Conservation (phyloP, 2,329 filamentous ascomycete genomes). For the Neofusicoccum umdonicola region DNA sequence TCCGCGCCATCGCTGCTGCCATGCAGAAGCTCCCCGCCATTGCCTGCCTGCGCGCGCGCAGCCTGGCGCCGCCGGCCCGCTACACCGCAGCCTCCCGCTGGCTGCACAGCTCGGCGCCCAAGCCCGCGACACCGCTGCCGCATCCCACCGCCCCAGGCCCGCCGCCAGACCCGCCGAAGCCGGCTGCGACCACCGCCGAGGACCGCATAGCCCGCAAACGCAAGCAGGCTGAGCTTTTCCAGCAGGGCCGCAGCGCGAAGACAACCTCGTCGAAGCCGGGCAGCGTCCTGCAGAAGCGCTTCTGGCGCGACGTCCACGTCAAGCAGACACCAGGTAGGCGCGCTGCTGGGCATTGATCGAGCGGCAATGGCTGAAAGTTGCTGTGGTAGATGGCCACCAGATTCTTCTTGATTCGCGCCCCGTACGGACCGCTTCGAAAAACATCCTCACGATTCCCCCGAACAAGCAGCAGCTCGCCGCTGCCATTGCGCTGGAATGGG, state of each 20-base stretch:
- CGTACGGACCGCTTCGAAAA: slow-evolving; percentile 73
- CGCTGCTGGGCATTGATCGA: neutral
- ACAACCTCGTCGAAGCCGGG: slow-evolving; percentile 45
- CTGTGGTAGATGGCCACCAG: slow-evolving; percentile 50
- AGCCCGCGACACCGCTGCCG: slow-evolving; percentile 55
- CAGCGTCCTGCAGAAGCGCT: slow-evolving; percentile 64
- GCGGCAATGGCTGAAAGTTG: neutral
- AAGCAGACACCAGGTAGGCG: slow-evolving; percentile 57
- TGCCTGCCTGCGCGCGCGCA: neutral
- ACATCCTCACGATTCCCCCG: slow-evolving; percentile 67
- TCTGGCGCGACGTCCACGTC: slow-evolving; percentile 84
- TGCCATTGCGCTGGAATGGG: slow-evolving; percentile 91
- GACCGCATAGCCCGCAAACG: slow-evolving; percentile 49
- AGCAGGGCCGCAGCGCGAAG: slow-evolving; percentile 45
- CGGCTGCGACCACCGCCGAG: slow-evolving; percentile 47
- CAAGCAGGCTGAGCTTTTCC: slow-evolving; percentile 50
- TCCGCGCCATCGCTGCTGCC: neutral
- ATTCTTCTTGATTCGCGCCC: slow-evolving; percentile 76
- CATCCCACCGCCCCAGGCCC: slow-evolving; percentile 58
- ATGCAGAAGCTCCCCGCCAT: slow-evolving; percentile 4
- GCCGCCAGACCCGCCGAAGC: slow-evolving; percentile 57
- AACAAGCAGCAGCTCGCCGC: slow-evolving; percentile 79
- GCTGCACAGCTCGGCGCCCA: slow-evolving; percentile 43
- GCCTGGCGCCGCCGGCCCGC: neutral
- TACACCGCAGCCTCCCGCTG: slow-evolving; percentile 26